Conservation (phyloP, 345 rosid genomes). For the Linum usitatissimum region DNA sequence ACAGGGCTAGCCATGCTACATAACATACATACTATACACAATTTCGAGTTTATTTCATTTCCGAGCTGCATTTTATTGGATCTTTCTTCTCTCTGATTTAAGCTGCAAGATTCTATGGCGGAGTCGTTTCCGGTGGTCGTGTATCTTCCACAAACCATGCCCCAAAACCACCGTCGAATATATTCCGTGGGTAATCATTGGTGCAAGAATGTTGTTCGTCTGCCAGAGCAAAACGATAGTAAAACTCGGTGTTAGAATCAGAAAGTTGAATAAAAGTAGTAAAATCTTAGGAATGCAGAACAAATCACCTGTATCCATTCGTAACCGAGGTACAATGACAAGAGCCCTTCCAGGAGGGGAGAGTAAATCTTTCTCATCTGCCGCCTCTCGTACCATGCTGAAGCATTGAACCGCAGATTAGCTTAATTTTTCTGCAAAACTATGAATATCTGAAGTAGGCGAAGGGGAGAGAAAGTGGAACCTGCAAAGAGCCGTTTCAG, state of each 20-base stretch:
- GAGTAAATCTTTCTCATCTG: slow-evolving; percentile 96
- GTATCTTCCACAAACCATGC: slow-evolving; percentile 88
- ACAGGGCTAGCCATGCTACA: neutral
- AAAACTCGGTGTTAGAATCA: neutral
- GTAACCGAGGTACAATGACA: slow-evolving; percentile 83
- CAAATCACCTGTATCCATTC: slow-evolving; percentile 80
- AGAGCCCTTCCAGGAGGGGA: slow-evolving; percentile 85
- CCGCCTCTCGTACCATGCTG: slow-evolving; percentile 97
- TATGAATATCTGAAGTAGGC: neutral
- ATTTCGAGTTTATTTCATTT: neutral
- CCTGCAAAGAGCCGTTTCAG: slow-evolving; percentile 86
- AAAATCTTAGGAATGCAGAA: neutral
- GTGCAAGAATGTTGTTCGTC: slow-evolving; percentile 80
- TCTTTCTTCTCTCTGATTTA: slow-evolving; percentile 28
- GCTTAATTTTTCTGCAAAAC: neutral
- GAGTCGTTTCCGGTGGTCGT: slow-evolving; percentile 62
- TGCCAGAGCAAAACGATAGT: slow-evolving; percentile 17
- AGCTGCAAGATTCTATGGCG: slow-evolving; percentile 65
- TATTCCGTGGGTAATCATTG: slow-evolving; percentile 85
- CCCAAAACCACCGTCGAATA: slow-evolving; percentile 76
- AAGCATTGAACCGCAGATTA: neutral
- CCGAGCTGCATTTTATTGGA: neutral
- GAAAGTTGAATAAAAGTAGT: neutral
- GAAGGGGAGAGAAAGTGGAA: slow-evolving; percentile 13
- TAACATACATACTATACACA: neutral